Evolutionary conservation across 2,329 filamentous ascomycete genomes (phyloP), one percentile per base, ranked within the genome.

Genomic region (Zasmidium angulare): DNA sequence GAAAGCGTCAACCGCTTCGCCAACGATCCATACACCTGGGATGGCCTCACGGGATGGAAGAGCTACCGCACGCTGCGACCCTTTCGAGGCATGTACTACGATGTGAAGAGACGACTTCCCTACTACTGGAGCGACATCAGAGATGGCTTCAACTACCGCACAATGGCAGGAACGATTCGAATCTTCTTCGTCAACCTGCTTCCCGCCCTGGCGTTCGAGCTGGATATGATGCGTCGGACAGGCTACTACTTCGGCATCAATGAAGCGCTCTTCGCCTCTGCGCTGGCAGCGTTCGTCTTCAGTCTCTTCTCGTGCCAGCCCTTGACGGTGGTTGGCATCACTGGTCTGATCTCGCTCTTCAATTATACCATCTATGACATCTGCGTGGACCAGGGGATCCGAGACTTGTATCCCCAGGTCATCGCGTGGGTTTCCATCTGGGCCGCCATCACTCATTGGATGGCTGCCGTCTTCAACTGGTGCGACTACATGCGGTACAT

Each of bases 281-380:
- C 80, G 1, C 69, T 84, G n/a, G 82, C 81, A 1, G 81, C 81
- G 2, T 77, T 84, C 64, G 78, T 84, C 1, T 84, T 84, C 69
- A 83, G 79, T 64, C 66, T 80, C 4, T 66, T 84, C 1, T 76
- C 76, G 21, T 80, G 77, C 26, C 82, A 85, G 65, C 83, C 83
- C 0, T 69, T 85, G 47, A 84, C 81, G 2, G 82, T 85, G 19
- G 82, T 85, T 17, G 83, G 83, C 3, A 81, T 85, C 40, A 84
- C 82, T 3, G 83, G 83, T 60, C 69, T 82, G 23, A 82, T 83
- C 40, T 79, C 78, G 9, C 57, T 75, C 40, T 85, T 86, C 75
- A 84, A 85, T 67, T 85, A 83, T 65, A 86, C 83, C 22, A 84
- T 84, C 61, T 85, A 82, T 70, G 81, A 85, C 59, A 85, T 85